Evolutionary conservation across 2,329 filamentous ascomycete genomes (phyloP), one percentile per base, ranked within the genome.

Genomic region (Pseudogymnoascus sp.): DNA sequence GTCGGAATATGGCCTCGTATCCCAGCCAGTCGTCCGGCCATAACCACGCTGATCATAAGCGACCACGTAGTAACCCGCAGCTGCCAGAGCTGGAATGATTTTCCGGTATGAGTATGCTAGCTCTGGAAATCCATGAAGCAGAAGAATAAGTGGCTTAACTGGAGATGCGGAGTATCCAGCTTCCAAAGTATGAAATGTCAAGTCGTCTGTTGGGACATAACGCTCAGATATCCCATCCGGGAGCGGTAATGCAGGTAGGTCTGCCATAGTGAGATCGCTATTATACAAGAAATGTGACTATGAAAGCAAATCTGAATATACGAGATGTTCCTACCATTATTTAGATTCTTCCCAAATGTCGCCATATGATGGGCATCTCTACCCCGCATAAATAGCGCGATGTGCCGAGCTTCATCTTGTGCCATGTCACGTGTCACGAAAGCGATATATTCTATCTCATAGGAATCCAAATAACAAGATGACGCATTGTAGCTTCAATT

Each of bases 31-130:
- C 0, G 86, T 90, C 27, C 85, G 80, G 9, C 87, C 87, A 66
- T 87, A 89, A 6, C 86, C 87, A 58, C 87, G 80, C 68, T 87
- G 85, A 68, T 90, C 87, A 36, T 84, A 83, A 1, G 87, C 86
- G 1, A 89, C 82, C 61, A 86, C 85, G 69, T 86, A 80, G 73
- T 84, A 89, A 29, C 86, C 86, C 5, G 79, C 77, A 0, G 74
- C 72, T 4, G 86, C 83, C n/a, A 90, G 75, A 0, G 75, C 70
- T 5, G 80, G 79, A 68, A 90, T 78, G 36, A 88, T 74, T 62
- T 85, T 84, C 60, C 86, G 82, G 85, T 86, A 90, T 55, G 86
- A 88, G 71, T 81, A 90, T 29, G 87, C 84, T 2, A 90, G 76
- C 69, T 89, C 86, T 1, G 87, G 87, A 65, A 83, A 90, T 38